Base-by-base conservation (phyloP, 805 yeast species). In the Ogataea pilisensis region DNA sequence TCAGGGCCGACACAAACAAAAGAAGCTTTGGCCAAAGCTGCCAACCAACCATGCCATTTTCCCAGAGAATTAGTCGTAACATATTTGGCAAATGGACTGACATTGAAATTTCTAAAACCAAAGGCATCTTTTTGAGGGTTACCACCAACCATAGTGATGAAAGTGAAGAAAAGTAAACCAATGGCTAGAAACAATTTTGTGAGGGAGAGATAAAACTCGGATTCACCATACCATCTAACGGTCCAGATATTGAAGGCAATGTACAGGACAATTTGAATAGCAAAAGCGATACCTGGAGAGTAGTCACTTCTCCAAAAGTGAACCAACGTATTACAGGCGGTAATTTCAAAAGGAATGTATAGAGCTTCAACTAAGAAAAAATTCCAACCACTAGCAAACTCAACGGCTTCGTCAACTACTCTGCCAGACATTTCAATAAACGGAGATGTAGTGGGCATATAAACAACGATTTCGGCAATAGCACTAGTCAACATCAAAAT, bases 61-160 rank as follows among this genome's bases (percentile, higher is more conserved):
- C 74, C 75, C 9, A 58, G 38, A 5, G 55, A 34, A 1, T 75
- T 75, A 1, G 63, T 61, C 11, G 63, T 55, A 30, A 63, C 54
- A 39, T 60, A 57, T 42, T 65, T 70, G 25, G 65, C 66, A 45
- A 70, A 57, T 1, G 69, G 68, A 8, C 73, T 72, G 37, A 54
- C 59, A 28, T 55, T 57, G 72, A 70, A 72, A 49, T 69, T 61
- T 29, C 54, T 37, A 17, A 36, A 36, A 6, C 80, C 80, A 53
- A 68, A 75, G 4, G 66, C 73, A 46, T 73, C 75, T 32, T 67
- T 68, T 26, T 64, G 51, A 2, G 80, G 80, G 48, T 75, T 74
- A 30, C 79, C 80, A 14, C 80, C 80, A 38, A 72, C 73, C 79
- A 75, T 75, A 28, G 75, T 69, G 43, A 75, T 54, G 49, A 75